Conservation (phyloP, 371 early-diverging fungal species). For the Coemansia sp. region DNA sequence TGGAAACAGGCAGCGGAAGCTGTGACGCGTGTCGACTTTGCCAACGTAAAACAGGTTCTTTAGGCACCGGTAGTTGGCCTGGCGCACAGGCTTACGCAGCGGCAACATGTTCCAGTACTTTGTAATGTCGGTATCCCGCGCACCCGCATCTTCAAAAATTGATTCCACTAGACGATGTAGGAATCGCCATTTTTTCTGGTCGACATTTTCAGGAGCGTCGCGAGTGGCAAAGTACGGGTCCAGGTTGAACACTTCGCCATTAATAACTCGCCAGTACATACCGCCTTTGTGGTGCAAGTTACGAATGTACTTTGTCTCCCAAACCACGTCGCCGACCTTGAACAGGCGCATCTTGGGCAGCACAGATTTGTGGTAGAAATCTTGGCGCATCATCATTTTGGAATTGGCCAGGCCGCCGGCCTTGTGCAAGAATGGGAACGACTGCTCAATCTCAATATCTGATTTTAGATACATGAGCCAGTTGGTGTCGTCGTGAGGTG, state of each 20-base stretch:
- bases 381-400: slow-evolving; percentile 51
- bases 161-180: slow-evolving; percentile 57
- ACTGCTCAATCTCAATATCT: slow-evolving; percentile 33
- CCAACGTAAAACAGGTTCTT: slow-evolving; percentile 71
- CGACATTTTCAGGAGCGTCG: slow-evolving; percentile 51
- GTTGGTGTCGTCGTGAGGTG: slow-evolving; percentile 37
- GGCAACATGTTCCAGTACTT: slow-evolving; percentile 52
- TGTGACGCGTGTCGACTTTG: slow-evolving; percentile 79
- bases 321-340: slow-evolving; percentile 58
- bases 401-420: slow-evolving; percentile 44
- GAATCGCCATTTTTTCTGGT: slow-evolving; percentile 68
- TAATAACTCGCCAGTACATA: slow-evolving; percentile 60
- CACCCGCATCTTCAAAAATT: slow-evolving; percentile 48
- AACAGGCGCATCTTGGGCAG: slow-evolving; percentile 55
- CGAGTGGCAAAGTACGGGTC: slow-evolving; percentile 57
- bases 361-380: slow-evolving; percentile 53
- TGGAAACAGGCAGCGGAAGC: slow-evolving; percentile 79
- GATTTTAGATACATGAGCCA: slow-evolving; percentile 38
- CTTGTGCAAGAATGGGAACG: slow-evolving; percentile 33
- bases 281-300: slow-evolving; percentile 59
- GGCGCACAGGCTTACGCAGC: slow-evolving; percentile 5
- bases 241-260: slow-evolving; percentile 64
- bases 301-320: slow-evolving; percentile 58
- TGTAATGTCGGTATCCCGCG: slow-evolving; percentile 45
- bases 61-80: slow-evolving; percentile 64